A percentile compares a stretch with the other conserved stretches of the same genome.
Conservation (phyloP, 2,329 filamentous ascomycete species). For the Calonectria honghensis region DNA sequence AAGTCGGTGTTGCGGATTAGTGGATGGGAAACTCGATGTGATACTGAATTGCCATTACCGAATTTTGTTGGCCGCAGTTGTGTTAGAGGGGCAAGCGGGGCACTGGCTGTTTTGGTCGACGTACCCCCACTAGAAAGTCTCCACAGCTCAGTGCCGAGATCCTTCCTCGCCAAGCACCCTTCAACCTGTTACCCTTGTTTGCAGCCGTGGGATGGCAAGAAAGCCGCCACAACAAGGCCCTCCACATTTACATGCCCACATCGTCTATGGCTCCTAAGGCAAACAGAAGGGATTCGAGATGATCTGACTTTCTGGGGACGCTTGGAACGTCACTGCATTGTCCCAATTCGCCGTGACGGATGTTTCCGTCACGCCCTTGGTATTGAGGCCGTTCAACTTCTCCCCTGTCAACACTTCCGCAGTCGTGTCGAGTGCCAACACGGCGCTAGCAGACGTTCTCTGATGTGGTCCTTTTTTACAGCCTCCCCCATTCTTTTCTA, state of each 20-base stretch:
- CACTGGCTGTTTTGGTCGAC: constrained; percentile 6
- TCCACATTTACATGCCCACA: constrained; percentile 16
- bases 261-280: not conserved
- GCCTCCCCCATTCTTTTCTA: not conserved
- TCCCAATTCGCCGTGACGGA: constrained; percentile 6
- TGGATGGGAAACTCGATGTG: not conserved
- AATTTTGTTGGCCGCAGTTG: constrained; percentile 15
- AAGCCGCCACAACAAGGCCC: constrained; percentile 1
- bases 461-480: not conserved
- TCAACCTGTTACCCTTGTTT: constrained; percentile 20
- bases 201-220: not conserved
- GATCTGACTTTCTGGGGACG: not conserved
- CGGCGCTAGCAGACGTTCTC: constrained; percentile 1
- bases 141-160: constrained; percentile 14
- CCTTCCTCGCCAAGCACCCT: constrained; percentile 9
- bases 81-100: constrained; percentile 13
- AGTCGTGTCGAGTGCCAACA: constrained; percentile 1
- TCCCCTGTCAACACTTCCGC: constrained; percentile 14
- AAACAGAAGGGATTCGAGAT: not conserved
- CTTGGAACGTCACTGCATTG: not conserved
- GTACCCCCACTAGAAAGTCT: not conserved
- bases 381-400: constrained; percentile 23
- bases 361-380: constrained; percentile 5
- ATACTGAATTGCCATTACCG: constrained; percentile 15
- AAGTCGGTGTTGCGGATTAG: not conserved